phyloP scores from a whole-genome alignment of 371 early-diverging fungal species.

The Syncephalastrum sp. region DNA sequence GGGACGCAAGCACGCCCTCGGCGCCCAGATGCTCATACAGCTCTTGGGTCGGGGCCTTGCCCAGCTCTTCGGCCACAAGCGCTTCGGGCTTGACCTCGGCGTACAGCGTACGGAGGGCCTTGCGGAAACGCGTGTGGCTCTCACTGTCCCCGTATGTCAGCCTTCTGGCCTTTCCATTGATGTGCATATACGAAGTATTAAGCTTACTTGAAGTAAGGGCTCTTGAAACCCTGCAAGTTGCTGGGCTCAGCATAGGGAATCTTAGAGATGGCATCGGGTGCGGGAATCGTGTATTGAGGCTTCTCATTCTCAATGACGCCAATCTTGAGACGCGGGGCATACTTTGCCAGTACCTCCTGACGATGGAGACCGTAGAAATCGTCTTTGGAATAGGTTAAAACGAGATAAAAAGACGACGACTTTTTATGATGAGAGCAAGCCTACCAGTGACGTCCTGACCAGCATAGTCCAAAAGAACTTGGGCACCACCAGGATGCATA shows the following conservation, averaged over 20 bases:
- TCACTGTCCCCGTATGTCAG: constrained; percentile 28
- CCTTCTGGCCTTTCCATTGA: constrained; percentile 36
- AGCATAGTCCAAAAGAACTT: constrained; percentile 59
- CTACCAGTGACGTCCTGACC: constrained; percentile 11
- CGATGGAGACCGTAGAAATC: constrained; percentile 71
- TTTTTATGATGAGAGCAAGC: no score
- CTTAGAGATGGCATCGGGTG: constrained; percentile 40
- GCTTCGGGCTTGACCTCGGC: constrained; percentile 46
- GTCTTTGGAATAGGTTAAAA: not conserved
- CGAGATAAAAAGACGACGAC: no score
- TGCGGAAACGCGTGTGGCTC: constrained; percentile 52
- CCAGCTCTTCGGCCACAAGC: constrained; percentile 35
- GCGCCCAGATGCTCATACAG: constrained; percentile 45
- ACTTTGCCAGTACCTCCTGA: constrained; percentile 61
- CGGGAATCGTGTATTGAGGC: constrained; percentile 24
- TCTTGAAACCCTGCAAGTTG: constrained; percentile 55
- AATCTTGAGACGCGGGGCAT: constrained; percentile 33
- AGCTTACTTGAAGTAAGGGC: constrained; percentile 59
- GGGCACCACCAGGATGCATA: constrained; percentile 90
- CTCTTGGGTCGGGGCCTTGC: constrained; percentile 42
- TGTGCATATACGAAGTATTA: constrained; percentile 9
- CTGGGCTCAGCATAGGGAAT: constrained; percentile 66
- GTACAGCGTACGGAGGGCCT: constrained; percentile 32
- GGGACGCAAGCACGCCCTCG: constrained; percentile 27
- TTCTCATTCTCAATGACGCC: constrained; percentile 45